Evolutionary conservation across 1,284 basidiomycete species (phyloP), one percentile per base, ranked within the genome.

Genomic region (Tremellales sp.): DNA sequence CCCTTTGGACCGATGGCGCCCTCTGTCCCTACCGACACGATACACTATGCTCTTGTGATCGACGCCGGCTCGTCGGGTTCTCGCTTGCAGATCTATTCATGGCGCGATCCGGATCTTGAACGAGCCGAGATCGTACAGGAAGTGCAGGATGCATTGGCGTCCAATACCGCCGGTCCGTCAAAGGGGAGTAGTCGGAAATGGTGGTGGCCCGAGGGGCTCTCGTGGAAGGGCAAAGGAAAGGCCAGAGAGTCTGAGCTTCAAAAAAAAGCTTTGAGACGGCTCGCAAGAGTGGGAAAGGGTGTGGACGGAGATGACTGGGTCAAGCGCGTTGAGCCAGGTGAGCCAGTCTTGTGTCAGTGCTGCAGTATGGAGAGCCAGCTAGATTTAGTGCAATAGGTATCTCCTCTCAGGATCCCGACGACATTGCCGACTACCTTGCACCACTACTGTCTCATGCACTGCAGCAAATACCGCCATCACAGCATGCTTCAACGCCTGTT

Each of bases 61-160:
- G 94, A 99, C 78, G 94, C 94, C 63, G 94, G 94, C 57, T 96
- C 91, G 66, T 97, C 92, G 11, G 94, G 94, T 31, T 97, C 93
- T 5, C 81, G 96, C 43, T 79, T 97, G 42, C 93, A 96, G 74
- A 90, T 98, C 59, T 98, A 98, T 78, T 92, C 89, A 65, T 98
- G 94, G 94, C 84, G 81, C 57, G 87, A 97, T 70, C 84, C 90
- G 17, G 79, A 82, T 46, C 73, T 80, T 1, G 76, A 79, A 51
- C 64, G 74, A 3, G 65, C 68, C 23, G 73, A 75, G 57, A 72
- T 74, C 27, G 43, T 73, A 15, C 51, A 60, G 42, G 65, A 70
- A 51, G 70, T 72, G 22, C 51, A 46, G 17, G 54, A 56, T 3
- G 61, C 65, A 43, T 47, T 11, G 23, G 29, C 29, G 8, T n/a